phyloP scores from a whole-genome alignment of 208 protist species.

The Wallacemonas sp. region DNA sequence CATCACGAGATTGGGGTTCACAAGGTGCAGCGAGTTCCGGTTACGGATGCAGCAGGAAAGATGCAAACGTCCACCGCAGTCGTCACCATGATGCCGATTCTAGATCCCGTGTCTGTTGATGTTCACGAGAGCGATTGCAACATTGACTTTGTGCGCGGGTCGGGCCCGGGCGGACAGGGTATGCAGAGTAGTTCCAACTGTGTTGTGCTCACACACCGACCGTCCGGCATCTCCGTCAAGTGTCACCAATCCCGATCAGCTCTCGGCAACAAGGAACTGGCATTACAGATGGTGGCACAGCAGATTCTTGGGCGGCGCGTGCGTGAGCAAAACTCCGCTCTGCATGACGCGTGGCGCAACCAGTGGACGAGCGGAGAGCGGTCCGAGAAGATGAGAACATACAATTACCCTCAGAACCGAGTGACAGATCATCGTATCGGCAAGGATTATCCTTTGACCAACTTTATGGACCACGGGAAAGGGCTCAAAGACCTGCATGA shows the following conservation, averaged over 20 bases:
- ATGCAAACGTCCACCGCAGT: conserved; percentile 92
- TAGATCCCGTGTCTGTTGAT: conserved; percentile 87
- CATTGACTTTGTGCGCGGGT: conserved; percentile 87
- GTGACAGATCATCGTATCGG: conserved; percentile 89
- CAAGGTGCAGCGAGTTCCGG: conserved; percentile 90
- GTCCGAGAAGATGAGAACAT: conserved; percentile 90
- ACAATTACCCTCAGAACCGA: conserved; percentile 91
- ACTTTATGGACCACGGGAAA: conserved; percentile 77
- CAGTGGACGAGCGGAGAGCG: conserved; percentile 91
- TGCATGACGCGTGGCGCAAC: conserved; percentile 73
- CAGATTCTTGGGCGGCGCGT: conserved; percentile 65
- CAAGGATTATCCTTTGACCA: conserved; percentile 73
- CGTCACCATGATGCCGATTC: conserved; percentile 84
- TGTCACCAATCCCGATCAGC: conserved; percentile 88
- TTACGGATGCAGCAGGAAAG: conserved; percentile 84
- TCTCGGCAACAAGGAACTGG: conserved; percentile 87
- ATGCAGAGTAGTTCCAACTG: conserved; percentile 92
- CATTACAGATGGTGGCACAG: conserved; percentile 86
- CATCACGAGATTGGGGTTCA: conserved; percentile 91
- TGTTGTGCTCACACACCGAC: conserved; percentile 82
- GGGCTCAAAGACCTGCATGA: conserved; percentile 73
- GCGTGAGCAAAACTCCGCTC: conserved; percentile 71
- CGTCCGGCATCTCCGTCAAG: conserved; percentile 89
- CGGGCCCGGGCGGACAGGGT: conserved; percentile 85
- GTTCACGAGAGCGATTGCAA: conserved; percentile 85